A percentile compares a stretch with the other conserved stretches of the same genome.
Conservation (phyloP, 2,329 filamentous ascomycete species). For the Arthrocladium fulminans region DNA sequence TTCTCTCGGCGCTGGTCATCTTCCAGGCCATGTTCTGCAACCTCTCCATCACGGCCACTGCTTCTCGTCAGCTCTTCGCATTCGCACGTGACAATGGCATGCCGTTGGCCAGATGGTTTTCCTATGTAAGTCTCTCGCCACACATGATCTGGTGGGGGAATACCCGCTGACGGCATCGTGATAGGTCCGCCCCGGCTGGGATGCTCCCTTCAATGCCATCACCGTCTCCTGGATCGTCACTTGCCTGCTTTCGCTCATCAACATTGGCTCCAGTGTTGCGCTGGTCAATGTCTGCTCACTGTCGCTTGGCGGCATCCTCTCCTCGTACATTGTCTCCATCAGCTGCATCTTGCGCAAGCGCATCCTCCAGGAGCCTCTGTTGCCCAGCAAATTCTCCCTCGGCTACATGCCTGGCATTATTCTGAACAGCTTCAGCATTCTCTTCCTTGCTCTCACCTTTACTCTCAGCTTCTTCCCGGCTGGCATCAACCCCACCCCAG, state of each 20-base stretch:
- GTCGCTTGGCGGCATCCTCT: conserved; percentile 30
- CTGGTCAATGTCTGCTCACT: conserved; percentile 37
- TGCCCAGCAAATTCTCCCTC: conserved; percentile 31
- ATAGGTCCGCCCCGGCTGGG: conserved; percentile 18
- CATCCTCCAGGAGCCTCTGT: conserved; percentile 27
- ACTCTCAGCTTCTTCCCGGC: conserved; percentile 26
- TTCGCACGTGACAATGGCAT: conserved; percentile 37
- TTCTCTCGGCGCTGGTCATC: conserved; percentile 28
- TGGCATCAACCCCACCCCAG: conserved; percentile 14
- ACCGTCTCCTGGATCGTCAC: conserved; percentile 40
- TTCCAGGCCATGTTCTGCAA: conserved; percentile 26
- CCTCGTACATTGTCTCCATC: conserved; percentile 33
- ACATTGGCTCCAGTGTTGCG: conserved; percentile 29
- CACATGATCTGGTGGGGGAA: not conserved
- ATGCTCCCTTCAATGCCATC: conserved; percentile 21
- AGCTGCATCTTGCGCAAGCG: conserved; percentile 30
- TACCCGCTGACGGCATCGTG: not conserved
- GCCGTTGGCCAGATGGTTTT: conserved; percentile 26
- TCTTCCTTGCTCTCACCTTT: conserved; percentile 23
- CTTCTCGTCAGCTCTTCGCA: conserved; percentile 31
- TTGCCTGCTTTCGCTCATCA: conserved; percentile 33
- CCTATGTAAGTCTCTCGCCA: conserved; percentile 8
- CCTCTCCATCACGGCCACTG: conserved; percentile 30
- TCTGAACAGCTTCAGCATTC: conserved; percentile 30
- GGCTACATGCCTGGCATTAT: conserved; percentile 31